phyloP scores from a whole-genome alignment of 805 yeast species.

The Alloascoidea hylecoeti region DNA sequence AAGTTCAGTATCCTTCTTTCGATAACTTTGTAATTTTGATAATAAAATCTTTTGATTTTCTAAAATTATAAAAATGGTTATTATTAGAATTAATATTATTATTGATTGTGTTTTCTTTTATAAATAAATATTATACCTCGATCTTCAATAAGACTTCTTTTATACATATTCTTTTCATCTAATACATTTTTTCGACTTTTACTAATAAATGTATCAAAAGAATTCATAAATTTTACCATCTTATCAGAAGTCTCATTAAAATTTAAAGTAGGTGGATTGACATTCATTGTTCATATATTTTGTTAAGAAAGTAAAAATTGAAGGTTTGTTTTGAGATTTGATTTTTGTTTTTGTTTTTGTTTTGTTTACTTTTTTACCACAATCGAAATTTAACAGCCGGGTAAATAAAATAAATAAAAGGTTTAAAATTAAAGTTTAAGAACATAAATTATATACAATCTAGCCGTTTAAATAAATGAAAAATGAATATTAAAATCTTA shows the following conservation, averaged over 20 bases:
- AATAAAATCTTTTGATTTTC: neutral
- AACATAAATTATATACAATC: too few species aligned
- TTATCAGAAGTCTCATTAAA: neutral
- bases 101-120: too few species aligned
- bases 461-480: too few species aligned
- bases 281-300: neutral
- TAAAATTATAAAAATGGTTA: neutral
- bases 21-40: neutral
- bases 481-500: neutral
- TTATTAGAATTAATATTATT: neutral
- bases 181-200: neutral
- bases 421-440: too few species aligned
- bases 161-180: neutral
- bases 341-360: neutral
- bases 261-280: neutral
- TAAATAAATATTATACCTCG: neutral
- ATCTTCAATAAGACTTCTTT: neutral
- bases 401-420: too few species aligned
- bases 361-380: neutral
- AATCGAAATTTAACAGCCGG: neutral
- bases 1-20: neutral
- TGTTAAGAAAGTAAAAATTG: too few species aligned
- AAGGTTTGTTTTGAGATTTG: neutral
- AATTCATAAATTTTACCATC: neutral
- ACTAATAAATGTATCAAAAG: neutral